Percentiles rank a stretch among this genome's conserved stretches.
These are phyloP conservation scores for Vanrija humicola DNA, from an alignment of 1,284 basidiomycete genomes.

Conservation along the genomic window DNA sequence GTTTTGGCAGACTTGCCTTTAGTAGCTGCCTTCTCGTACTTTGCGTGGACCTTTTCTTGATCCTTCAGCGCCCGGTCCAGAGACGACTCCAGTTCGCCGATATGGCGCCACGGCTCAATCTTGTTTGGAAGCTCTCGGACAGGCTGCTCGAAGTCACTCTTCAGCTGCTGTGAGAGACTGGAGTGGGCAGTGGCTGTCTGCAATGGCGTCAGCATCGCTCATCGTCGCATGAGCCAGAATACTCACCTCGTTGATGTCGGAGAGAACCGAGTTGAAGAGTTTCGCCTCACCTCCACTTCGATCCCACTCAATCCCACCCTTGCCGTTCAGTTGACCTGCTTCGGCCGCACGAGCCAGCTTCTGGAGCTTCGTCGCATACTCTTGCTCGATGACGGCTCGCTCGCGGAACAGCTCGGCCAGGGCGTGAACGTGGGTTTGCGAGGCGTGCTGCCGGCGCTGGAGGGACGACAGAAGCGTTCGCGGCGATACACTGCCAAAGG, in stretches of 20 bases:
- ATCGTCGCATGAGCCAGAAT: background rate
- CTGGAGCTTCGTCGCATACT: constrained; percentile 52
- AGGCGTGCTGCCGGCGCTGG: constrained; percentile 35
- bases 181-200: constrained; percentile 44
- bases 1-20: constrained; percentile 40
- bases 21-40: constrained; percentile 43
- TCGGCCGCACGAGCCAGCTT: constrained; percentile 50
- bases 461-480: constrained; percentile 35
- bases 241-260: constrained; percentile 46
- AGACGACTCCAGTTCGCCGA: constrained; percentile 39
- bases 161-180: constrained; percentile 31
- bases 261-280: constrained; percentile 40
- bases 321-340: constrained; percentile 29
- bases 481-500: constrained; percentile 34
- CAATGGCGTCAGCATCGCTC: background rate
- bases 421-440: constrained; percentile 41
- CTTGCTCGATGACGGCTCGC: constrained; percentile 50
- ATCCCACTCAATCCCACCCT: constrained; percentile 38
- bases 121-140: constrained; percentile 42
- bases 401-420: constrained; percentile 54
- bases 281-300: constrained; percentile 34
- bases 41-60: constrained; percentile 41
- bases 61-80: constrained; percentile 47
- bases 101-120: constrained; percentile 37
- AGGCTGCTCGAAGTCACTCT: constrained; percentile 41